Percentiles rank a stretch among this genome's conserved stretches.
phyloP scores from a whole-genome alignment of 305 asterid genomes.

The Petunia hybrid region DNA sequence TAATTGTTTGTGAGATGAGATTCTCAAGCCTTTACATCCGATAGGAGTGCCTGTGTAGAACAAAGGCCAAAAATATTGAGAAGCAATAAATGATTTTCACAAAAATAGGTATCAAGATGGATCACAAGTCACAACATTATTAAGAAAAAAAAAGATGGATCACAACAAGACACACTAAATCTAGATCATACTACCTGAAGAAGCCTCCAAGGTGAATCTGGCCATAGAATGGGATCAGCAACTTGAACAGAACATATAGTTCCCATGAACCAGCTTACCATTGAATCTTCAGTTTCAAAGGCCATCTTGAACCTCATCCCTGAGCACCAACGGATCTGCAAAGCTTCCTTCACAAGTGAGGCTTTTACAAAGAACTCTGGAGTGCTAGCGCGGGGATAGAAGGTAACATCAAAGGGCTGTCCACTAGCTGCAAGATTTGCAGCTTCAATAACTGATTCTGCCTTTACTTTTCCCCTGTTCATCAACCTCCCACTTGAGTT shows the following conservation, averaged over 20 bases:
- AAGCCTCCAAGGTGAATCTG: constrained; percentile 35
- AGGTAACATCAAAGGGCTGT: constrained; percentile 33
- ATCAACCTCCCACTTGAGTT: constrained; percentile 5
- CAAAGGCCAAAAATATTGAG: neutral
- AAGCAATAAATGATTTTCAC: neutral
- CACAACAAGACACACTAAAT: neutral
- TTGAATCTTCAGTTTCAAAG: constrained; percentile 33
- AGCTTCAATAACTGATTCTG: constrained; percentile 34
- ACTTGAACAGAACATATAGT: constrained; percentile 35
- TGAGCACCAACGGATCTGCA: constrained; percentile 34
- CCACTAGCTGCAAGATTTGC: constrained; percentile 32
- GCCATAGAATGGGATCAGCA: constrained; percentile 29
- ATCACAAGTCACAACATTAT: too few relatives aligned
- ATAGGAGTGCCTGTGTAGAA: neutral
- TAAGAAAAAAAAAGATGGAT: neutral
- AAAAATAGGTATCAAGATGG: neutral
- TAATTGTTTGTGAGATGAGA: neutral
- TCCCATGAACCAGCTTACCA: constrained; percentile 37
- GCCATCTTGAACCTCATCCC: constrained; percentile 40
- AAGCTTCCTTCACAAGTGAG: constrained; percentile 29
- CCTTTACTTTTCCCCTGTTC: constrained; percentile 30
- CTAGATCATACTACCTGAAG: constrained; percentile 32
- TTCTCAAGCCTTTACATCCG: neutral
- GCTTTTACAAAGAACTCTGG: constrained; percentile 34
- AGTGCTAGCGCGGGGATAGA: constrained; percentile 28